Percentiles rank a stretch among this genome's conserved stretches.
These are phyloP conservation scores for Vanderwaltozyma yarrowii DNA, from an alignment of 805 yeast species.

Conservation along the genomic window DNA sequence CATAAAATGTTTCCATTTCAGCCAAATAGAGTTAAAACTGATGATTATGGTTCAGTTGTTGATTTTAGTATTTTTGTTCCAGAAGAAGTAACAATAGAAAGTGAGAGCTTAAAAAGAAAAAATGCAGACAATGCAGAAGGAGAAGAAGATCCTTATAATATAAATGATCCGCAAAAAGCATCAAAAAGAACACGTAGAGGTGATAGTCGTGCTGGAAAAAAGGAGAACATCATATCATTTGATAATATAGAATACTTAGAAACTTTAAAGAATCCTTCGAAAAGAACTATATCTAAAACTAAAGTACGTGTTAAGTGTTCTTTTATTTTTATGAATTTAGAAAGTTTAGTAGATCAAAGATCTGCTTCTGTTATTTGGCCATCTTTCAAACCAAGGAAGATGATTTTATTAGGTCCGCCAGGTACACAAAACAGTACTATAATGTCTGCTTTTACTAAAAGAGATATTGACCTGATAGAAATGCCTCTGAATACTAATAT, in stretches of 20 bases:
- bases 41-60: conserved; percentile 81
- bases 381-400: conserved; percentile 64
- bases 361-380: conserved; percentile 73
- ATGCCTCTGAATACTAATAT: conserved; percentile 32
- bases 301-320: conserved; percentile 55
- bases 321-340: conserved; percentile 64
- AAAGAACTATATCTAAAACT: conserved; percentile 28
- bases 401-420: conserved; percentile 36
- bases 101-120: conserved; percentile 19
- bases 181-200: conserved; percentile 12
- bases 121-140: conserved; percentile 11
- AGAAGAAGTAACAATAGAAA: conserved; percentile 30
- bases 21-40: conserved; percentile 48
- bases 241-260: conserved; percentile 46
- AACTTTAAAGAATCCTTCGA: conserved; percentile 42
- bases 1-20: conserved; percentile 69
- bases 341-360: conserved; percentile 76
- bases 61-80: conserved; percentile 51
- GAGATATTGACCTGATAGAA: conserved; percentile 27
- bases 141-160: conserved; percentile 22
- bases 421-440: conserved; percentile 13
- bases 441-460: conserved; percentile 10
- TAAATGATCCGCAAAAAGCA: conserved; percentile 10
- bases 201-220: conserved; percentile 26
- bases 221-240: conserved; percentile 30